Base-by-base conservation (phyloP, 129 eudicot species). In the Helichrysum umbraculigerum region DNA sequence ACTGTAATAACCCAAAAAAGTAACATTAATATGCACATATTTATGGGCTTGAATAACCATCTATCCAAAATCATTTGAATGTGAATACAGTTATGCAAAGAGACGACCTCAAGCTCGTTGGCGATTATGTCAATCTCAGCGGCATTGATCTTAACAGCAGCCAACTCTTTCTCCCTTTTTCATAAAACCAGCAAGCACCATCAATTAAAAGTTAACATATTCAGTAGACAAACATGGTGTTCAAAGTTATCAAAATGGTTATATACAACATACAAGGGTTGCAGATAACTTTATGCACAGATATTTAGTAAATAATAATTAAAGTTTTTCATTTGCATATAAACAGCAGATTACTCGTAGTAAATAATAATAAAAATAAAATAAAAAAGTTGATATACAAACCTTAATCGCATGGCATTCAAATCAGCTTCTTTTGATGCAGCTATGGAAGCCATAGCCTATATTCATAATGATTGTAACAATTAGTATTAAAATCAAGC, bases 381-480 rank as follows among this genome's bases (percentile, higher is more conserved):
- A 21, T 0, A 59, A 59, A 8, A 20, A 58, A 20, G 21, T 32
- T 7, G 3, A 63, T 1, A 63, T 10, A 4, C 8, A 17, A 4
- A 94, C 99, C 99, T 94, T 77, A 91, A 51, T 82, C 96, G 83
- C 83, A 90, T 87, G 58, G 97, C 99, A 83, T 91, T 87, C 74
- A 90, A 79, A 82, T 94, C 97, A 81, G 99, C 99, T 86, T 94
- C 99, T 44, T 88, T 92, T 2, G 96, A 89, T n/a, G 99, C 97
- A 83, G 87, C 73, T 20, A 94, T 94, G 0, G 99, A 94, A 21
- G 99, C 99, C 99, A 94, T 91, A 44, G 99, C 97, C 97, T 93
- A 58, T 41, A 41, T 8, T 14, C 1, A 30, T 35, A 11, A 75
- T 6, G 8, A 30, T 52, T 35, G 76, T 12, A 62, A 41, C 14